Base-by-base conservation (phyloP, 164 flowering plant species). In the Vitis cinerea region DNA sequence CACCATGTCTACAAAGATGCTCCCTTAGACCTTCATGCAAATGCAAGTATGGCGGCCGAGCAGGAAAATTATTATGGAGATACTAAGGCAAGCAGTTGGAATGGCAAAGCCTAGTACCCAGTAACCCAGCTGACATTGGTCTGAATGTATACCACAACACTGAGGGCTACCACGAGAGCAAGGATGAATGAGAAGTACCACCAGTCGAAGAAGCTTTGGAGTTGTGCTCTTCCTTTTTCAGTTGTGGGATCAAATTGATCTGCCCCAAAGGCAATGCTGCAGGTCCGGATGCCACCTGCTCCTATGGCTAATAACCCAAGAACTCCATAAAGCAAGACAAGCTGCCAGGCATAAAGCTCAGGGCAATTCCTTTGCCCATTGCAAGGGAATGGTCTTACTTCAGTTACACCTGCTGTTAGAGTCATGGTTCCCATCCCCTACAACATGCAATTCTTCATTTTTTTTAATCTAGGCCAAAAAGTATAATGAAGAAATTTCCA, bases 211-310 rank as follows among this genome's bases (percentile, higher is more conserved):
- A 87, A 90, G 65, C 83, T 81, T 30, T 75, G 83, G 1, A 84
- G 69, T 29, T 83, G 79, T 11, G 68, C 48, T 63, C 75, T 74
- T 10, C 94, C 94, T 65, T 79, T 79, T 6, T 73, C 72, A 0
- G 91, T 89, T 3, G 49, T 79, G 9, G 75, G 73, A 61, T 90
- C 88, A 7, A 90, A 88, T 61, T 90, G 94, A 72, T 90, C 94
- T 14, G 90, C 92, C 1, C 94, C 91, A 50, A 89, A 89, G 16
- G 91, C 90, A 16, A 87, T 81, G 82, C 85, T 89, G 77, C 90
- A 87, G 0, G 94, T 88, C 59, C 94, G 71, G 47, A 89, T 74
- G 3, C 91, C 86, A 0, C 91, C 90, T 2, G 91, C 81, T 29
- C 94, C 94, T 1, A 89, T 9, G 3, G 80, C 74, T 8, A 89